Base-by-base conservation (phyloP, 139 green algal genomes). In the Haematococcus sp. region DNA sequence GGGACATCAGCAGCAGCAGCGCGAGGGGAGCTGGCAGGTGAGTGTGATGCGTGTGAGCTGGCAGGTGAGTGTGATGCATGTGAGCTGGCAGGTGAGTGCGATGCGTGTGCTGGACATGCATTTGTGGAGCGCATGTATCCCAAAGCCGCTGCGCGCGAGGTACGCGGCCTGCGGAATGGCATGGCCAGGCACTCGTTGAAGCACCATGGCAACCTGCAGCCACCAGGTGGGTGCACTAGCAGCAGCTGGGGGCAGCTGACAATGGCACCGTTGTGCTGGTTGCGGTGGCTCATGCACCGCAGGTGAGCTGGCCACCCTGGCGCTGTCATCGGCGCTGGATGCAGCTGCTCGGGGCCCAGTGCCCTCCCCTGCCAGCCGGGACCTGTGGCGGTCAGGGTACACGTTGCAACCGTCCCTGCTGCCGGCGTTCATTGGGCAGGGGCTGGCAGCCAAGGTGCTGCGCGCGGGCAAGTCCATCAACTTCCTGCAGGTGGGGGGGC, bases 391-490 rank as follows among this genome's bases (percentile, higher is more conserved):
- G 7, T 43, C 76, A 23, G 83, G 79, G 19, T 94, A 92, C 77
- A n/a, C 51, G 9, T 51, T 95, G 33, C 79, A 93, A 54, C 55
- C 74, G 2, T 64, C 60, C 23, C 87, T 90, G 70, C 68, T 91
- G 76, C 87, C 87, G 31, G 73, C 64, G 9, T 91, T 89, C 68
- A 83, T 91, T 46, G 81, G 43, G 9, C 30, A 63, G 28, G 30
- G 46, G 49, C 78, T 97, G 25, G 94, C 93, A 4, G 30, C 71
- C 13, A 81, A 83, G 27, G 92, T 98, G 33, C 83, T 98, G 59
- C 86, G 90, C 11, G 81, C 88, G 11, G 94, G 94, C 67, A 97
- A 97, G 84, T 89, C 80, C 64, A 95, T 98, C 79, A 93, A 95
- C 71, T 98, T 97, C 80, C 80, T 98, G 35, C 68, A 72, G 30